Base-by-base conservation (phyloP, 139 green algal genomes). In the Chlorella vulgaris region DNA sequence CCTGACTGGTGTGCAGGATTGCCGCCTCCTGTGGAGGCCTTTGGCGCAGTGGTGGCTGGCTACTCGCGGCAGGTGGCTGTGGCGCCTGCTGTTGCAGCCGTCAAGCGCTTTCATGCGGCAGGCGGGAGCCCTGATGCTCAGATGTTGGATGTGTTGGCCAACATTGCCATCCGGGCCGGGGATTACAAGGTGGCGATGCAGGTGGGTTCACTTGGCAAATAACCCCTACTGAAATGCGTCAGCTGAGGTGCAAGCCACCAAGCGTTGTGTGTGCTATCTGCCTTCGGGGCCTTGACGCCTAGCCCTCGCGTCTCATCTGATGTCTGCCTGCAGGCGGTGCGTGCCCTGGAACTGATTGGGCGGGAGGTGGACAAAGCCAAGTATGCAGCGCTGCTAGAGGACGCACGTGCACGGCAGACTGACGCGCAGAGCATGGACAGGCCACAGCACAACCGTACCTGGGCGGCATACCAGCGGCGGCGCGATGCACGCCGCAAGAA, bases 71-170 rank as follows among this genome's bases (percentile, higher is more conserved):
- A 69, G 76, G 53, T 85, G 4, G 31, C 81, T 4, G 82, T 91
- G 33, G 66, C 43, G 8, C 38, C 70, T 26, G 85, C 84, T 24
- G 75, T 94, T 47, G 29, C 51, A 8, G 76, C 65, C 3, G 76
- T 94, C 33, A 69, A 84, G 10, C 80, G 77, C 19, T 94, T 94
- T 68, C 66, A 91, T 76, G 81, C 82, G 24, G 61, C 80, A 1
- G 90, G 91, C 31, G 91, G 89, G 19, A 42, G 62, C 38, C 89
- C 91, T 7, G 83, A 89, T 36, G 78, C 80, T 22, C 86, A 84
- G 50, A 91, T 94, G 88, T 87, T 91, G n/a, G 85, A 93, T 53
- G 66, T 83, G 8, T 70, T 93, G 19, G 86, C 91, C 28, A 86
- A 89, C 62, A 50, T 86, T 4, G 84, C 58, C 42, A 83, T 92